Base-by-base conservation (phyloP, 768 basidiomycete genomes). In the Mycena indigotica region DNA sequence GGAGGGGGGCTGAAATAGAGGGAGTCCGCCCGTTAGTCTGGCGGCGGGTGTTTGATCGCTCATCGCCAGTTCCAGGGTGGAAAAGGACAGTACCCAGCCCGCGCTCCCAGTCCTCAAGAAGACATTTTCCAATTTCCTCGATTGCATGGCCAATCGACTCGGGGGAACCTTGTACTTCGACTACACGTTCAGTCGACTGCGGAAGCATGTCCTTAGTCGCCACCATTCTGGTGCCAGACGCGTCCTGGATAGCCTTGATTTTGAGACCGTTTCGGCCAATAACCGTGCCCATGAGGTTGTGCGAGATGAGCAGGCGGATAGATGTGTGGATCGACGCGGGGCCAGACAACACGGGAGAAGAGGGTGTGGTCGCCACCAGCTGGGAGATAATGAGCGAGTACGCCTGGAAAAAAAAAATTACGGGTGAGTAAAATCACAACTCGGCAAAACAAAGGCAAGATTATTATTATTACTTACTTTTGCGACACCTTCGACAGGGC, bases 201-300 rank as follows among this genome's bases (percentile, higher is more conserved):
- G 97, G 95, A 44, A 99, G 84, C 91, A 98, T 98, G 69, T 98
- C 97, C 75, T 98, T 98, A 60, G 93, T 92, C 41, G 97, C 97
- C 55, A 98, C 90, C 95, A 99, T 99, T 55, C 97, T 90, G 19
- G 94, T 95, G 50, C 95, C 94, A 35, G 96, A 96, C 46, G 83
- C 78, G 73, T 98, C 96, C 72, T 99, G 97, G 71, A 99, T 98
- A 69, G 94, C 91, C 78, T 98, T 98, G 75, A 99, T 98, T 85
- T 97, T 98, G 72, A 93, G 86, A 66, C 97, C 97, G 53, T 78
- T 89, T 63, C 95, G 89, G 66, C 97, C 97, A 67, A 98, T 98
- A 78, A 99, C 91, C 59, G 93, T 95, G 52, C 97, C 97, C 97
- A 99, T 99, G 65, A 99, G 83, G 76, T 98, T 96, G 80, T 99